phyloP scores from a whole-genome alignment of 768 basidiomycete genomes.

The Tylopilus cervinicoccineus region DNA sequence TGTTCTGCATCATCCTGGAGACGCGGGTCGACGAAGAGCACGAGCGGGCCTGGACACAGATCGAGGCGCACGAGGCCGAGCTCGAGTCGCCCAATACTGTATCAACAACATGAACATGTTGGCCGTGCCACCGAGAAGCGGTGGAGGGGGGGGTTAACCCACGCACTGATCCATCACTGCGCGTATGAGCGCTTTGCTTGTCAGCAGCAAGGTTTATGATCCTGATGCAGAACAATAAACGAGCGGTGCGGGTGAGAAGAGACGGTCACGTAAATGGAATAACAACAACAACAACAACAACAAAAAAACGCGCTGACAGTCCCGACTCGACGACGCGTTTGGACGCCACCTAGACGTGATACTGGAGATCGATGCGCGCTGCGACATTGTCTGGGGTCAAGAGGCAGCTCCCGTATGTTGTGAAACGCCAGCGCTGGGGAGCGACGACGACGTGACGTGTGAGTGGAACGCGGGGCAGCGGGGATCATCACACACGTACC shows the following conservation, averaged over 20 bases:
- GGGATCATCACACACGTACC: constrained; percentile 33
- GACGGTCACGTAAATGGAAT: no score
- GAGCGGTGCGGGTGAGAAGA: no score
- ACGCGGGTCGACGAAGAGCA: constrained; percentile 51
- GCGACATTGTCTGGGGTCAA: constrained; percentile 33
- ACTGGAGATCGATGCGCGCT: constrained; percentile 26
- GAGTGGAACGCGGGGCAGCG: background rate
- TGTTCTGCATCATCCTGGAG: constrained; percentile 31
- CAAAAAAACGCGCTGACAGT: no score
- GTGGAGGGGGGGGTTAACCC: no score
- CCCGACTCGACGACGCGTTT: constrained; percentile 28
- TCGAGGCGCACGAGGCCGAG: constrained; percentile 43
- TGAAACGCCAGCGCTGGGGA: constrained; percentile 32
- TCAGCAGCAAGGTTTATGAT: constrained; percentile 13
- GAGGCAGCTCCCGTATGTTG: constrained; percentile 30
- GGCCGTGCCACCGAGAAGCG: no score
- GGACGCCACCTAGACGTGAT: constrained; percentile 34
- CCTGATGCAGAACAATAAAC: no score
- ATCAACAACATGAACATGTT: no score
- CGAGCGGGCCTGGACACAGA: constrained; percentile 44
- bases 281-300: no score
- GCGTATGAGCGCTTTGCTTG: constrained; percentile 13
- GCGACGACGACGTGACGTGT: no score
- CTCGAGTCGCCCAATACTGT: no score
- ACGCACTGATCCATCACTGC: constrained; percentile 31